phyloP scores from a whole-genome alignment of 805 yeast genomes.

The Naumovozyma dairenensis region DNA sequence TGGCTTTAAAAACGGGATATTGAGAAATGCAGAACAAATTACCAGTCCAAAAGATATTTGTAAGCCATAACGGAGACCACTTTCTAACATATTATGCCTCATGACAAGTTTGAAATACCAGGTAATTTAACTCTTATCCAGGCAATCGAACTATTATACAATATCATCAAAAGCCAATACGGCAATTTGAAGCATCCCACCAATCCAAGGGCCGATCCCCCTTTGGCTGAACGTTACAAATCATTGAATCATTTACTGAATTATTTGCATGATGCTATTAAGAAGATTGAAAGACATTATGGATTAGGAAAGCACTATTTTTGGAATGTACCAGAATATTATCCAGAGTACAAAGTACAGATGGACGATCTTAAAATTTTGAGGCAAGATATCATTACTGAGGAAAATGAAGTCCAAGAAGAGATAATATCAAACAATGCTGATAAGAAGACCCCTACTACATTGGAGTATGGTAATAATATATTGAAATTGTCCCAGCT shows the following conservation, averaged over 20 bases:
- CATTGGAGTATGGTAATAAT: background rate
- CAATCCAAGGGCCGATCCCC: constrained; percentile 3
- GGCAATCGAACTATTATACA: constrained; percentile 21
- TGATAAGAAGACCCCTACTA: background rate
- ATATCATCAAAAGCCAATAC: constrained; percentile 19
- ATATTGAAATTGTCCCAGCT: constrained; percentile 1
- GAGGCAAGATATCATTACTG: constrained; percentile 21
- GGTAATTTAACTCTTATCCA: constrained; percentile 22
- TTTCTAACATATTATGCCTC: constrained; percentile 9
- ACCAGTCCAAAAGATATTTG: background rate
- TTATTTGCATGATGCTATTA: constrained; percentile 22
- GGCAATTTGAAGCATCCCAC: constrained; percentile 10
- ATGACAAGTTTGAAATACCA: constrained; percentile 23
- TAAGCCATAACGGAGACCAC: background rate
- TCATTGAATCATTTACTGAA: constrained; percentile 12
- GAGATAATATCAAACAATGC: background rate
- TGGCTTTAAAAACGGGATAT: background rate
- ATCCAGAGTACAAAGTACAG: constrained; percentile 9
- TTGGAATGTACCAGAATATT: constrained; percentile 5
- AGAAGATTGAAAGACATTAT: constrained; percentile 15
- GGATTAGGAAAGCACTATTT: constrained; percentile 11
- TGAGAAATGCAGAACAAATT: background rate
- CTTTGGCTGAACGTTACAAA: constrained; percentile 9
- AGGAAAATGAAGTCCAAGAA: constrained; percentile 8
- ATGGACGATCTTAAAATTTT: constrained; percentile 23